phyloP scores from a whole-genome alignment of 2,329 filamentous ascomycete species.

The Nothomitra cinnamomea region DNA sequence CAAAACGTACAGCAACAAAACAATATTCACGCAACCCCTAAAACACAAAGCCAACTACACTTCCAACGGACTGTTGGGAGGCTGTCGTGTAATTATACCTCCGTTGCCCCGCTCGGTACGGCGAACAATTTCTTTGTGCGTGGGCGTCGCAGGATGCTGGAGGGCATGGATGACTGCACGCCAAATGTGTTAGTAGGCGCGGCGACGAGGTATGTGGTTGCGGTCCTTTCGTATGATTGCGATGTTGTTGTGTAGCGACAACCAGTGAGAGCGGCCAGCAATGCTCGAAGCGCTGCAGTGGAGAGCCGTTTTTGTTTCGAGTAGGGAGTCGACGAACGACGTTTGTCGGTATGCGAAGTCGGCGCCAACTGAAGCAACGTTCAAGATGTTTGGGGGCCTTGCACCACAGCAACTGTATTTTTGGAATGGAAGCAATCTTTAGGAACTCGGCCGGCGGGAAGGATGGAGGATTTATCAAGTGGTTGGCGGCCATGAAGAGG shows the following conservation, averaged over 20 bases:
- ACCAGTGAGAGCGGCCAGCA: neutral
- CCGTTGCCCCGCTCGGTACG: neutral
- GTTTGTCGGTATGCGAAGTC: too few relatives aligned
- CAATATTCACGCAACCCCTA: neutral
- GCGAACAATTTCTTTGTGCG: neutral
- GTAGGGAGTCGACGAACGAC: too few relatives aligned
- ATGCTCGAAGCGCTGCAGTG: neutral
- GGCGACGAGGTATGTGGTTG: neutral
- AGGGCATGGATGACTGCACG: neutral
- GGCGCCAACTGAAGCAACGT: too few relatives aligned
- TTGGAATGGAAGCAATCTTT: too few relatives aligned
- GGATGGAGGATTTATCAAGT: too few relatives aligned
- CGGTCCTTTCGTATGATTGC: neutral
- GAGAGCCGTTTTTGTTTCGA: too few relatives aligned
- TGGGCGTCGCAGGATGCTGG: neutral
- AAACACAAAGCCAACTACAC: neutral
- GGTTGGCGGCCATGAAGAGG: too few relatives aligned
- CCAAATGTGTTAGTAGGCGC: neutral
- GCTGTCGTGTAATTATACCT: neutral
- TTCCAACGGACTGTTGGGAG: neutral
- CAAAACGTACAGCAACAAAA: neutral
- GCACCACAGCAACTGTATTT: too few relatives aligned
- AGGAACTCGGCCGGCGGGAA: too few relatives aligned
- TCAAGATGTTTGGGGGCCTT: too few relatives aligned
- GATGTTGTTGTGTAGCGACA: neutral